phyloP scores from a whole-genome alignment of 73 alveolate species.

The Stentor coeruleus region DNA sequence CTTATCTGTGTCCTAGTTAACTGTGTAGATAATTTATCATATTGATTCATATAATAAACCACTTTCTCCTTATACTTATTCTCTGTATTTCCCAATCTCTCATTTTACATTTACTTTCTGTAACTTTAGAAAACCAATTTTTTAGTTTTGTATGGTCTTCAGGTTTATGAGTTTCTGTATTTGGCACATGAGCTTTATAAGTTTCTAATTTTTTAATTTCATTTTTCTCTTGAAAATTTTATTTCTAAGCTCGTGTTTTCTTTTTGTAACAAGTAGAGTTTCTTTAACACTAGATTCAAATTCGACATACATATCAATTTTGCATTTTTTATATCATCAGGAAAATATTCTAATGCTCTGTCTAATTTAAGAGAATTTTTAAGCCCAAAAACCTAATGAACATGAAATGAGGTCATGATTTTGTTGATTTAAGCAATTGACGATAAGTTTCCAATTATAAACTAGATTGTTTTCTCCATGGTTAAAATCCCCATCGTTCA shows the following conservation, averaged over 20 bases:
- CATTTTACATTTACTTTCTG: not conserved
- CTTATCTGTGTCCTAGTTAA: slow-evolving; percentile 4
- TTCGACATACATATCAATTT: not conserved
- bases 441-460: slow-evolving; percentile 1
- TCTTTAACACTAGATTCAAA: not conserved
- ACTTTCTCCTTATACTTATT: not conserved
- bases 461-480: not conserved
- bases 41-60: not conserved
- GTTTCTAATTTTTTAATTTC: slow-evolving; percentile 1
- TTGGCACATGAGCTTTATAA: not conserved
- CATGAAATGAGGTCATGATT: not conserved
- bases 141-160: not conserved
- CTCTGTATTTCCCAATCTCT: not conserved
- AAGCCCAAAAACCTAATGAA: not conserved
- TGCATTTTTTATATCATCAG: not conserved
- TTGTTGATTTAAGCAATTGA: not conserved
- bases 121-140: not conserved
- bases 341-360: not conserved
- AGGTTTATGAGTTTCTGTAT: not conserved
- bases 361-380: not conserved
- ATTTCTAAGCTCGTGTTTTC: not conserved
- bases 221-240: not conserved
- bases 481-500: not conserved
- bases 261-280: not conserved
- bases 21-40: not conserved